Base-by-base conservation (phyloP, 257 asterid genomes). In the Capsicum pubescens region DNA sequence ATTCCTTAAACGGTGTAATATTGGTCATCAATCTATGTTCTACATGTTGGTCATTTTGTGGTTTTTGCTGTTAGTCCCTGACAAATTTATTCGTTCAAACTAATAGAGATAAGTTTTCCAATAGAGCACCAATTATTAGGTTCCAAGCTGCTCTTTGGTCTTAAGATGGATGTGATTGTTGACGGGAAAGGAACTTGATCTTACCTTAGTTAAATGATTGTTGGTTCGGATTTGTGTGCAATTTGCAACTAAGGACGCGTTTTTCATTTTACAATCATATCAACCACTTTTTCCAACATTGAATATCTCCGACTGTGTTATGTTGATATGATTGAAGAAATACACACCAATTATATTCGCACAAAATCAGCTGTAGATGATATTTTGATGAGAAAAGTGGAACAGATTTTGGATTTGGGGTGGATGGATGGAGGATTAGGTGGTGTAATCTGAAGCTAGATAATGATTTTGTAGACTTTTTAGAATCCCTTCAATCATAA, bases 111-210 rank as follows among this genome's bases (percentile, higher is more conserved):
- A 74, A 50, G 81, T 21, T 50, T 3, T 19, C 61, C 39, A 8
- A 74, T 74, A 74, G 21, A 74, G 5, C 81, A 50, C 59, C 58
- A 46, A n/a, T 74, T 74, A 19, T 12, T 26, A 48, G 58, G 60
- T 50, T 74, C 80, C 80, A 48, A 21, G 46, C 80, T 19, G 44
- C 80, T 50, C 13, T 74, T 74, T 74, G 60, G 80, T 21, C 3
- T 9, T 3, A 48, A 48, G 8, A 74, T 74, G 17, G 60, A 71
- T 74, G 4, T 74, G 81, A 74, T 74, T 50, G 21, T 0, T 76
- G 14, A 50, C 8, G 7, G 46, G 10, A 14, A 52, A 76, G 60
- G 48, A 70, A 44, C 79, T 70, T 70, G 35, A 42, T 70, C 57
- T 70, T 9, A 16, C 79, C 36, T 70, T 9, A 0, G 36, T 70